Evolutionary conservation across 192 early-diverging fungal species (phyloP).

Genomic region (Linderina pennispora): DNA sequence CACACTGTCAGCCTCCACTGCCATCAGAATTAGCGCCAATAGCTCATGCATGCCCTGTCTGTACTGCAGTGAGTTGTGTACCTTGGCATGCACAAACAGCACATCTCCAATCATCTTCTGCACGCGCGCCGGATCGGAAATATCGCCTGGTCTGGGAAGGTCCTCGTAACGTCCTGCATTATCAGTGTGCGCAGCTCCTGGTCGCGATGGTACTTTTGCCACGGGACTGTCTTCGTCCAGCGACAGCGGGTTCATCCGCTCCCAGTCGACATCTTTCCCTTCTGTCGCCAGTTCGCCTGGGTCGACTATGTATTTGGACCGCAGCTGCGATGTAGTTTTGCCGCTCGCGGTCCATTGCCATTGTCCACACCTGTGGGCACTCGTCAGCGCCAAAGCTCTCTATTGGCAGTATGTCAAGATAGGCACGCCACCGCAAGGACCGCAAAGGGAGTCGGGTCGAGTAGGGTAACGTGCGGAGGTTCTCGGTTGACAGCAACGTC

Average conservation of each 20-base stretch:
- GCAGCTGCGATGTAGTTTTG: slow-evolving; percentile 15
- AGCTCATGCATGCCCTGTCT: slow-evolving; percentile 99
- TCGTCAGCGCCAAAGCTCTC: slow-evolving; percentile 32
- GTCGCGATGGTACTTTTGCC: slow-evolving; percentile 90
- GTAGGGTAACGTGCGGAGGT: slow-evolving; percentile 16
- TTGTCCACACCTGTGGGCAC: slow-evolving; percentile 14
- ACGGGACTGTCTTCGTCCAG: slow-evolving; percentile 85
- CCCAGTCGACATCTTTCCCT: slow-evolving; percentile 54
- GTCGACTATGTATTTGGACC: slow-evolving; percentile 20
- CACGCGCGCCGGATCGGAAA: slow-evolving; percentile 58
- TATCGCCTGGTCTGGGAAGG: slow-evolving; percentile 87
- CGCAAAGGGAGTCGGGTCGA: slow-evolving; percentile 19
- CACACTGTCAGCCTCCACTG: slow-evolving; percentile 65
- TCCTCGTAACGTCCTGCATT: slow-evolving; percentile 85
- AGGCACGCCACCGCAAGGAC: slow-evolving; percentile 37
- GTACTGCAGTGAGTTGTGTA: slow-evolving; percentile 84
- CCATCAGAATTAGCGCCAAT: slow-evolving; percentile 73
- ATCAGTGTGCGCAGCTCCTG: slow-evolving; percentile 79
- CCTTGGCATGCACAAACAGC: slow-evolving; percentile 87
- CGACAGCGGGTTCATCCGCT: slow-evolving; percentile 80
- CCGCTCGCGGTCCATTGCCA: slow-evolving; percentile 23
- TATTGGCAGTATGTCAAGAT: slow-evolving; percentile 25
- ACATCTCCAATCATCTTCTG: slow-evolving; percentile 72
- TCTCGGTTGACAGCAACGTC: slow-evolving; percentile 19
- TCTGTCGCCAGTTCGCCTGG: slow-evolving; percentile 1